Base-by-base conservation (phyloP, 371 early-diverging fungal species). In the Rhizopus stolonifer region DNA sequence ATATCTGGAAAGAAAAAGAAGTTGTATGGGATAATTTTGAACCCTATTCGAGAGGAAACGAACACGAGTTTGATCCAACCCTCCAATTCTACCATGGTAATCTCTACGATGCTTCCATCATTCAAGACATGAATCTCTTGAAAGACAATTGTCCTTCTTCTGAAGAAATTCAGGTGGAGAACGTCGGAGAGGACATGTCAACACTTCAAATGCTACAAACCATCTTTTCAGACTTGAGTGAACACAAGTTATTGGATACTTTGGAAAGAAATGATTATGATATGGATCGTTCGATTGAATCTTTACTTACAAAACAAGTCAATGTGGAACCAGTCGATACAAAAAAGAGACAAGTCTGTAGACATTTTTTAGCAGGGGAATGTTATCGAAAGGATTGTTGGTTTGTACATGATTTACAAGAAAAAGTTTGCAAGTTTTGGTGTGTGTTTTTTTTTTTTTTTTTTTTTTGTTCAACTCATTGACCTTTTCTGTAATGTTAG, bases 301-400 rank as follows among this genome's bases (percentile, higher is more conserved):
- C 52, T 6, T 40, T 76, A 2, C 52, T 70, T 39, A 22, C 47
- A 14, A 39, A 32, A 40, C 33, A 13, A 43, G 54, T 22, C 13
- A n/a, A 33, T 8, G 31, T 57, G 2, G 21, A 38, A 23, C 50
- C 46, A 9, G 22, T 23, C 17, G 29, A 40, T 14, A 53, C 46
- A 48, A 73, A 36, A 58, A 80, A 57, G 50, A 57, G 78, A 31
- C 82, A 79, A 45, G 84, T 89, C 2, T 90, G 91, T 52, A 76
- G 91, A 15, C 88, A 89, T 64, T 87, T 87, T 56, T 70, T 90
- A 46, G 80, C 84, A 15, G 91, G 89, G 5, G 80, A 83, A 51
- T 90, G 91, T 52, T 84, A 81, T 62, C 69, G 91, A 9, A 77
- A 80, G 46, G 91, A 90, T 62, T 90, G 91, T 49, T 89, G 91